Evolutionary conservation across 495 filamentous ascomycete species (phyloP).

Genomic region (Trichoderma asperelloides): DNA sequence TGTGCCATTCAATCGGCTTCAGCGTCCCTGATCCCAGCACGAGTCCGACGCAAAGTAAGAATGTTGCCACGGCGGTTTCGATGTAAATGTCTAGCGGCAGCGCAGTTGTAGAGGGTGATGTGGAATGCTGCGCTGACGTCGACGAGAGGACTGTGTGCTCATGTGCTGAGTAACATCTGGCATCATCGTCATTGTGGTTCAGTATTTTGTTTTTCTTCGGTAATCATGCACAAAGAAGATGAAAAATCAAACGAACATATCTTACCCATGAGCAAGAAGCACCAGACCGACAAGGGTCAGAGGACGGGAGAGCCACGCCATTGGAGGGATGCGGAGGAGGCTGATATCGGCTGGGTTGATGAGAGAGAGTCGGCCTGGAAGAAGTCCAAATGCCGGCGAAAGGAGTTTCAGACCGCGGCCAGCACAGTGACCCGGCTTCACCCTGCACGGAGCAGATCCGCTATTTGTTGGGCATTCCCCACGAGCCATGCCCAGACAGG

Average conservation of each 20-base stretch:
- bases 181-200: constrained; percentile 3
- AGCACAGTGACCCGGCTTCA: not conserved
- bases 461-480: not conserved
- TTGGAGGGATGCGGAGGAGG: constrained; percentile 19
- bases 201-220: not conserved
- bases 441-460: not conserved
- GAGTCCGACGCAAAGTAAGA: constrained; percentile 59
- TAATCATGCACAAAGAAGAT: not conserved
- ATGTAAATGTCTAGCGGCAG: constrained; percentile 71
- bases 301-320: constrained; percentile 59
- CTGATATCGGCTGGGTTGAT: not conserved
- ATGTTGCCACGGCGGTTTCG: constrained; percentile 64
- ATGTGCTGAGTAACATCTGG: constrained; percentile 76
- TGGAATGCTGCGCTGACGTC: constrained; percentile 39
- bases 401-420: not conserved
- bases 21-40: constrained; percentile 60
- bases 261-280: constrained; percentile 64
- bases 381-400: not conserved
- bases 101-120: constrained; percentile 29
- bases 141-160: constrained; percentile 68
- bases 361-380: not conserved
- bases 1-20: constrained; percentile 70
- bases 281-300: constrained; percentile 57
- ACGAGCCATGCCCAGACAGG: not conserved
- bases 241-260: constrained; percentile 16